phyloP scores from a whole-genome alignment of 2,329 filamentous ascomycete species.

The Sarocladiaceae sp. region DNA sequence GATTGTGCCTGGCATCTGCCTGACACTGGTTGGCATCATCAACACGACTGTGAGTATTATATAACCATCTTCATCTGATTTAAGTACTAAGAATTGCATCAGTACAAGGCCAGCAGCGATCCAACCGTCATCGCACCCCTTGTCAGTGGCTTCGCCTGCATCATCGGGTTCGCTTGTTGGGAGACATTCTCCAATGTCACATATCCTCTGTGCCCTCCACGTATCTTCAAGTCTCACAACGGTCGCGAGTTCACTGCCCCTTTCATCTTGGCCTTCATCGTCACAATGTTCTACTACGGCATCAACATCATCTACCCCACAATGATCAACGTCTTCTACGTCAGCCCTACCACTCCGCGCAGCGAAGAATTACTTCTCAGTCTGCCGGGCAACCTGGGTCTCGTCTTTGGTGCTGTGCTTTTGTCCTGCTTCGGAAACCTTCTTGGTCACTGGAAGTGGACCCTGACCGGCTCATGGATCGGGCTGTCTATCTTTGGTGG shows the following conservation, averaged over 20 bases:
- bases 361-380: constrained; percentile 63
- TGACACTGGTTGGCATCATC: constrained; percentile 34
- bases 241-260: constrained; percentile 44
- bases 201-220: constrained; percentile 36
- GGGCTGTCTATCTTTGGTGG: constrained; percentile 44
- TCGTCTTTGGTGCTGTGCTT: constrained; percentile 35
- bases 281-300: constrained; percentile 50
- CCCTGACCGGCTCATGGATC: constrained; percentile 34
- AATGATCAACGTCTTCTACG: constrained; percentile 57
- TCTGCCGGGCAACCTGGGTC: constrained; percentile 38
- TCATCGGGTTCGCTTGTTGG: constrained; percentile 32
- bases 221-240: constrained; percentile 37
- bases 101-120: constrained; percentile 11
- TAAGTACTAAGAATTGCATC: too few relatives aligned
- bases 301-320: constrained; percentile 41
- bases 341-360: constrained; percentile 66
- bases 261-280: constrained; percentile 36
- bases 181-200: constrained; percentile 31
- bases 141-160: constrained; percentile 27
- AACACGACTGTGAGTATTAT: constrained; percentile 27
- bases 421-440: constrained; percentile 35
- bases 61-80: too few relatives aligned
- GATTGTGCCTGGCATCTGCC: constrained; percentile 28
- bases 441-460: constrained; percentile 43
- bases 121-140: constrained; percentile 30